Percentiles rank a stretch among this genome's conserved stretches.
Evolutionary conservation across 2,329 filamentous ascomycete genomes (phyloP).

Genomic region (Cordyceps javanica): DNA sequence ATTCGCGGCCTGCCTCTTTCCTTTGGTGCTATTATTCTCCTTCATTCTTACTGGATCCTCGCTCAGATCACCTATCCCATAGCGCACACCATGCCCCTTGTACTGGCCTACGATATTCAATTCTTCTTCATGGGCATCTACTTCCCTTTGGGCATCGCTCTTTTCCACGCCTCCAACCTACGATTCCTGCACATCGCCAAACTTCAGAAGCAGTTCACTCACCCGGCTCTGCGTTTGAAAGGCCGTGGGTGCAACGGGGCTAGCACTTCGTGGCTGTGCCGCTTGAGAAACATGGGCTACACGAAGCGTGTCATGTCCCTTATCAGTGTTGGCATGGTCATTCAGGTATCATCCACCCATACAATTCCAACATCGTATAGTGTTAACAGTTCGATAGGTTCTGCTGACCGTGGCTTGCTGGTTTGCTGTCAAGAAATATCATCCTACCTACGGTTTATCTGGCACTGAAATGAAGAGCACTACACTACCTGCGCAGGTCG

Average conservation of each 20-base stretch:
- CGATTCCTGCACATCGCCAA: slow-evolving; percentile 46
- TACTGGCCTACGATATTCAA: slow-evolving; percentile 41
- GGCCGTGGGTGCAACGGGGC: slow-evolving; percentile 22
- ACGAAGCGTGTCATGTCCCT: slow-evolving; percentile 35
- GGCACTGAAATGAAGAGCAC: slow-evolving; percentile 27
- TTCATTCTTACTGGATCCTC: slow-evolving; percentile 33
- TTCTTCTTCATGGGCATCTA: slow-evolving; percentile 56
- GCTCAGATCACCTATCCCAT: slow-evolving; percentile 38
- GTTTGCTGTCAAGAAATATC: slow-evolving; percentile 52
- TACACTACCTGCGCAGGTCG: slow-evolving; percentile 34
- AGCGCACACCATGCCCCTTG: slow-evolving; percentile 32
- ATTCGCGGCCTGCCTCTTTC: slow-evolving; percentile 32
- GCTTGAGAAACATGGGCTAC: slow-evolving; percentile 30
- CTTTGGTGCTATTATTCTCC: slow-evolving; percentile 29
- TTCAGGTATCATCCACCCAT: slow-evolving; percentile 36
- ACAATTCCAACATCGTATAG: not conserved
- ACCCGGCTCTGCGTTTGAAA: slow-evolving; percentile 14
- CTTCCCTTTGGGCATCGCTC: slow-evolving; percentile 50
- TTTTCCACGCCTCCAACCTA: slow-evolving; percentile 52
- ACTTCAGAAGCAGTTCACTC: slow-evolving; percentile 37
- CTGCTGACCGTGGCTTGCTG: slow-evolving; percentile 48
- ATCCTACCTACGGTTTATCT: slow-evolving; percentile 42
- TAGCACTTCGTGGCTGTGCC: slow-evolving; percentile 27
- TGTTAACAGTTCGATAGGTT: slow-evolving; percentile 30
- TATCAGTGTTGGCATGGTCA: slow-evolving; percentile 40